Evolutionary conservation across 2,329 filamentous ascomycete species (phyloP).

Genomic region (Pseudogymnoascus destructans): DNA sequence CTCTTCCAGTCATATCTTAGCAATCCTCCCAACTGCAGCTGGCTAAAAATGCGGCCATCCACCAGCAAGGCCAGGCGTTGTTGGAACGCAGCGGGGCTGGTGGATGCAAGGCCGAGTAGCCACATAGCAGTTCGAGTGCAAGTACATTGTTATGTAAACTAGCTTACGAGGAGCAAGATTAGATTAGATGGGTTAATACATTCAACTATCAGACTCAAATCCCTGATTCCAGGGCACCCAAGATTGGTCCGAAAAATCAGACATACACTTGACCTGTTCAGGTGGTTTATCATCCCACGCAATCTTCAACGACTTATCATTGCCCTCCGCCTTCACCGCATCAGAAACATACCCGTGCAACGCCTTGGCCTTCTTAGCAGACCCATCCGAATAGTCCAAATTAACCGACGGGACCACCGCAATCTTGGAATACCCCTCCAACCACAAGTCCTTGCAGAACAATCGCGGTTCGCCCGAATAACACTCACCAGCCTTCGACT

Average conservation of each 20-base stretch:
- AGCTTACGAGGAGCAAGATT: background rate
- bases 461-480: constrained; percentile 40
- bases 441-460: constrained; percentile 46
- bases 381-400: constrained; percentile 39
- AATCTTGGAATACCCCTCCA: constrained; percentile 35
- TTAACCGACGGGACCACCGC: constrained; percentile 44
- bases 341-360: constrained; percentile 36
- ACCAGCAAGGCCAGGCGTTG: background rate
- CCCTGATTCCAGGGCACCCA: constrained; percentile 13
- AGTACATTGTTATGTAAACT: background rate
- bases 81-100: background rate
- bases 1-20: no score
- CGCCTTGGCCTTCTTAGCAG: constrained; percentile 34
- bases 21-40: background rate
- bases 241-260: constrained; percentile 11
- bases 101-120: background rate
- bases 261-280: constrained; percentile 15
- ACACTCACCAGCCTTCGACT: constrained; percentile 34
- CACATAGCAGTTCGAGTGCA: background rate
- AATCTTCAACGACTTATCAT: constrained; percentile 10
- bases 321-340: constrained; percentile 23
- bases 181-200: background rate
- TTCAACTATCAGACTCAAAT: background rate
- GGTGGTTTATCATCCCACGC: constrained; percentile 13
- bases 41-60: background rate